These are phyloP conservation scores for Claviceps capensis DNA, from an alignment of 2,329 filamentous ascomycete species.

Conservation along the genomic window DNA sequence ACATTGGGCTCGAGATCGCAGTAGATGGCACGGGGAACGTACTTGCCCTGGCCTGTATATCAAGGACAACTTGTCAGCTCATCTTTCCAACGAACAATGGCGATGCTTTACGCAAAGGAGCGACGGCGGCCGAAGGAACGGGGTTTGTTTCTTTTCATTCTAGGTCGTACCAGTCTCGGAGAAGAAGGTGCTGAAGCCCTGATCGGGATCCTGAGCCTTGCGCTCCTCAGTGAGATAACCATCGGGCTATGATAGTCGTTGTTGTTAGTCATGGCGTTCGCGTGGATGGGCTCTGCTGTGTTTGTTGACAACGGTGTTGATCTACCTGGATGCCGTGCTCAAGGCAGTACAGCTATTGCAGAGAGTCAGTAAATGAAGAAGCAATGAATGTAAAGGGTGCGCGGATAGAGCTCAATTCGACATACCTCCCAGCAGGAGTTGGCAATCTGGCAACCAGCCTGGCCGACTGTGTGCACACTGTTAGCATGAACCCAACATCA, in stretches of 20 bases:
- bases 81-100: not conserved
- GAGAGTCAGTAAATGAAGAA: slow-evolving; percentile 13
- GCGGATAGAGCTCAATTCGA: slow-evolving; percentile 12
- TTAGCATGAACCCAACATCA: slow-evolving; percentile 30
- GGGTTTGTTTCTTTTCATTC: not conserved
- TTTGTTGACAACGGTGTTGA: slow-evolving; percentile 6
- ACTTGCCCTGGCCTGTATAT: slow-evolving; percentile 81
- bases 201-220: slow-evolving; percentile 82
- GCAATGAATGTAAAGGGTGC: not conserved
- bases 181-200: slow-evolving; percentile 99
- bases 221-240: slow-evolving; percentile 97
- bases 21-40: slow-evolving; percentile 98
- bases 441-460: slow-evolving; percentile 99
- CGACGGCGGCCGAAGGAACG: not conserved
- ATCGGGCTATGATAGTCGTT: slow-evolving; percentile 56
- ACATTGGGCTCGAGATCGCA: slow-evolving; percentile 99
- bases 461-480: slow-evolving; percentile 63
- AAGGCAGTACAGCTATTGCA: slow-evolving; percentile 86
- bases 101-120: not conserved
- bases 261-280: slow-evolving; percentile 4
- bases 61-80: slow-evolving; percentile 3
- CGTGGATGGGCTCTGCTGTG: not conserved
- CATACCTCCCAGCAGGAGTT: slow-evolving; percentile 99
- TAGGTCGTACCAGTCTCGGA: slow-evolving; percentile 77
- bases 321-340: slow-evolving; percentile 98